Percentiles rank a stretch among this genome's conserved stretches.
Conservation (phyloP, 208 protist species). For the Wallacemonas sp. region DNA sequence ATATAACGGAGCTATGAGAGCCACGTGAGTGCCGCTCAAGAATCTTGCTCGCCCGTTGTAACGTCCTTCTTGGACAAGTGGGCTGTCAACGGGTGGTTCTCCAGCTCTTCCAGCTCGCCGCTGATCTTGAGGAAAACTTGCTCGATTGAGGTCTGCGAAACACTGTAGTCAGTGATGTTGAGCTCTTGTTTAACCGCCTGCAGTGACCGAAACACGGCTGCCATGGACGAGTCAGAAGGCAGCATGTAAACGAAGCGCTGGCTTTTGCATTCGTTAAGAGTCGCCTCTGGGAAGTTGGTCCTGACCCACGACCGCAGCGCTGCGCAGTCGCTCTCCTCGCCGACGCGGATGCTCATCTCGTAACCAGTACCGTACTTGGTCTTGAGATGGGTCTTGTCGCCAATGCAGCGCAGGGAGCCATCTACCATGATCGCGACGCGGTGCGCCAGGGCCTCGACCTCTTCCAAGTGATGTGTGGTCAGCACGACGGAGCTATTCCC, state of each 20-base stretch:
- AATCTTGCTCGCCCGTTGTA: background rate
- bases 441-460: constrained; percentile 74
- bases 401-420: constrained; percentile 75
- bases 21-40: background rate
- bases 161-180: constrained; percentile 58
- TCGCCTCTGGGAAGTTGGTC: constrained; percentile 18
- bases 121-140: constrained; percentile 75
- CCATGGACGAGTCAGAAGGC: constrained; percentile 19
- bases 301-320: constrained; percentile 15
- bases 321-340: background rate
- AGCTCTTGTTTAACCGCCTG: constrained; percentile 22
- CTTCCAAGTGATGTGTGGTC: constrained; percentile 90
- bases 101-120: constrained; percentile 17
- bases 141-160: constrained; percentile 79
- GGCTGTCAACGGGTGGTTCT: constrained; percentile 5
- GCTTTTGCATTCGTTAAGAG: constrained; percentile 29
- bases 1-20: constrained; percentile 5
- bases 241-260: constrained; percentile 34
- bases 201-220: constrained; percentile 29
- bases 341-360: constrained; percentile 31
- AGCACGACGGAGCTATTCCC: constrained; percentile 56
- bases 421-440: constrained; percentile 83
- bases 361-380: constrained; percentile 60
- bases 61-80: constrained; percentile 5
- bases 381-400: constrained; percentile 73